phyloP scores from a whole-genome alignment of 164 flowering plant species.

The Umbellularia californica region DNA sequence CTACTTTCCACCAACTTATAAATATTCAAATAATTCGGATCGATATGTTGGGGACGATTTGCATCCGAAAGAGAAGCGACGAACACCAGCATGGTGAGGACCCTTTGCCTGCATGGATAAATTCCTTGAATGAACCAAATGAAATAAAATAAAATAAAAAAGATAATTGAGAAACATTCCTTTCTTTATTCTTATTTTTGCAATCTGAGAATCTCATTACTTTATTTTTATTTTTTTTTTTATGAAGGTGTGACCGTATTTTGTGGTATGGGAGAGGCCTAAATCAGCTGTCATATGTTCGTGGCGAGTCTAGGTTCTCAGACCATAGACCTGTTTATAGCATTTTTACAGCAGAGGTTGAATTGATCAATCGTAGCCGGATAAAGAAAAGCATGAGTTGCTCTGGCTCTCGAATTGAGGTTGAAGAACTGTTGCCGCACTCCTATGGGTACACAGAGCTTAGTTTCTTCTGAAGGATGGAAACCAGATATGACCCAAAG shows the following conservation, averaged over 20 bases:
- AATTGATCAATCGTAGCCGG: conserved; percentile 45
- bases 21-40: conserved; percentile 88
- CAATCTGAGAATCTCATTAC: background rate
- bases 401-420: conserved; percentile 66
- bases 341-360: conserved; percentile 70
- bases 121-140: background rate
- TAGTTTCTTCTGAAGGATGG: conserved; percentile 37
- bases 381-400: conserved; percentile 61
- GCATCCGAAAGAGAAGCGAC: conserved; percentile 85
- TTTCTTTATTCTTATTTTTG: background rate
- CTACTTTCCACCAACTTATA: conserved; percentile 92
- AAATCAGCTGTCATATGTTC: conserved; percentile 73
- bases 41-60: conserved; percentile 84
- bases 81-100: conserved; percentile 93
- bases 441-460: conserved; percentile 51
- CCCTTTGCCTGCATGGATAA: background rate
- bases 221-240: background rate
- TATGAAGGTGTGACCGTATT: conserved; percentile 85
- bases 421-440: conserved; percentile 75
- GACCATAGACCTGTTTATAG: conserved; percentile 90
- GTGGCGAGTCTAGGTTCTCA: conserved; percentile 82
- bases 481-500: background rate
- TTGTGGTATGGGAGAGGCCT: conserved; percentile 86
- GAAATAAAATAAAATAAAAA: too few species aligned
- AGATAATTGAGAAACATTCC: background rate